phyloP scores from a whole-genome alignment of 1,284 basidiomycete species.

The Inonotus obliquus region DNA sequence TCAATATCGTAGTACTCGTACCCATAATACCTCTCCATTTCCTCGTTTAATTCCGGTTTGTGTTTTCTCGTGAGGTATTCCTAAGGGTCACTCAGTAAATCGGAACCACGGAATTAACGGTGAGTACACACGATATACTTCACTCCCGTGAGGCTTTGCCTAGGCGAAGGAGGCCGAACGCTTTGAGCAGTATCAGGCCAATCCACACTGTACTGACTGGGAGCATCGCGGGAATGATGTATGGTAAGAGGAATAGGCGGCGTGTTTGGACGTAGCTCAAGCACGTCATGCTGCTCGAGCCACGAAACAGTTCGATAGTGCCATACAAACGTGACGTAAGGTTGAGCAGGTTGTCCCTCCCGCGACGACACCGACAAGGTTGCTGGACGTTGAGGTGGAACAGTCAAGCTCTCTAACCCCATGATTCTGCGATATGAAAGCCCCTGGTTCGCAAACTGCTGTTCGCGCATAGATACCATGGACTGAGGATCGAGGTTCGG shows the following conservation, averaged over 20 bases:
- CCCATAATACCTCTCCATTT: neutral
- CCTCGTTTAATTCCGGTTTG: neutral
- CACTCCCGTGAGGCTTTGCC: neutral
- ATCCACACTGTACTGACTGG: neutral
- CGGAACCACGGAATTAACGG: neutral
- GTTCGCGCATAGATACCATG: neutral
- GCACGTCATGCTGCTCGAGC: slow-evolving; percentile 1
- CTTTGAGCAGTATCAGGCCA: neutral
- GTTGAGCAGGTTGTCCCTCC: neutral
- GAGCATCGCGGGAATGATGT: neutral
- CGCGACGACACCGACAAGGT: slow-evolving; percentile 1
- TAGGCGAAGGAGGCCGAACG: neutral
- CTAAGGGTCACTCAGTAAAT: neutral
- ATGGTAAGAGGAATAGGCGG: neutral
- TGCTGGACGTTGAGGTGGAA: neutral
- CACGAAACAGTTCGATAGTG: slow-evolving; percentile 6
- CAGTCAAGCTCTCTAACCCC: neutral
- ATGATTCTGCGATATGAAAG: neutral
- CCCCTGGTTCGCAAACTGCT: neutral
- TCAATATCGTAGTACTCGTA: neutral
- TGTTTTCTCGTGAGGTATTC: neutral
- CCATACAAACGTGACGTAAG: slow-evolving; percentile 16
- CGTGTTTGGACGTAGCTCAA: neutral
- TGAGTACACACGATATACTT: neutral
- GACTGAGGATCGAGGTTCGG: slow-evolving; percentile 36